Percentiles rank a stretch among this genome's conserved stretches.
These are phyloP conservation scores for Lotmaria passim DNA, from an alignment of 208 protist genomes.

Conservation along the genomic window DNA sequence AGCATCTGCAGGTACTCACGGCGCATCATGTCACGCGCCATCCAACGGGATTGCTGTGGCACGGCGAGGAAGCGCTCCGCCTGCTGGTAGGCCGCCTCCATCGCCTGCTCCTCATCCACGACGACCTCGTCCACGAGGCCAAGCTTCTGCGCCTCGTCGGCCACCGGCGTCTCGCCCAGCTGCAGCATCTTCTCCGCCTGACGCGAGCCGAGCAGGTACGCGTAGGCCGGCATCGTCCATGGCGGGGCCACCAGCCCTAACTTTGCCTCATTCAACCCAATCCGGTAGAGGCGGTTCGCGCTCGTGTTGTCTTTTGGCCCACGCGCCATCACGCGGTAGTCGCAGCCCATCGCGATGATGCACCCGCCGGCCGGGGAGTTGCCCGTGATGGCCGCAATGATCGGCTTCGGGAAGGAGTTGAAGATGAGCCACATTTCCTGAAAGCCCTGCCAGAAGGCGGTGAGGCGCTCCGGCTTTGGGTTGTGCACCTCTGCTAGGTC, in stretches of 20 bases:
- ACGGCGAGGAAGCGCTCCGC: constrained; percentile 67
- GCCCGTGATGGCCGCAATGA: constrained; percentile 80
- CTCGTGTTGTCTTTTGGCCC: constrained; percentile 50
- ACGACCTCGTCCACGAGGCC: constrained; percentile 76
- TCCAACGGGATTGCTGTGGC: constrained; percentile 77
- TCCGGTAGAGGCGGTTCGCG: constrained; percentile 62
- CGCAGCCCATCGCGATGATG: constrained; percentile 78
- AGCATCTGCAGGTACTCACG: constrained; percentile 78
- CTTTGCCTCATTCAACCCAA: constrained; percentile 86
- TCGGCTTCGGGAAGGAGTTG: constrained; percentile 81
- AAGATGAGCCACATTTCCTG: constrained; percentile 87
- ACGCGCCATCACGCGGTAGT: constrained; percentile 82
- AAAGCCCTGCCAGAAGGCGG: constrained; percentile 68
- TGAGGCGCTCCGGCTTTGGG: constrained; percentile 67
- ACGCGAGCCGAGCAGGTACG: constrained; percentile 68
- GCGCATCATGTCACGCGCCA: constrained; percentile 83
- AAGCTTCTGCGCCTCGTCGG: constrained; percentile 64
- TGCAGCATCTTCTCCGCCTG: constrained; percentile 79
- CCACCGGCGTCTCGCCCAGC: constrained; percentile 73
- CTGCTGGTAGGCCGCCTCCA: constrained; percentile 57
- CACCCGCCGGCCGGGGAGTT: constrained; percentile 79
- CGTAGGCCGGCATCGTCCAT: constrained; percentile 80
- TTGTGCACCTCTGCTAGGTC: constrained; percentile 81
- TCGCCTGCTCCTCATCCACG: constrained; percentile 44
- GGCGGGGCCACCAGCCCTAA: constrained; percentile 68